Percentiles rank a stretch among this genome's conserved stretches.
Conservation (phyloP, 768 basidiomycete genomes). For the Lactarius tabidus region DNA sequence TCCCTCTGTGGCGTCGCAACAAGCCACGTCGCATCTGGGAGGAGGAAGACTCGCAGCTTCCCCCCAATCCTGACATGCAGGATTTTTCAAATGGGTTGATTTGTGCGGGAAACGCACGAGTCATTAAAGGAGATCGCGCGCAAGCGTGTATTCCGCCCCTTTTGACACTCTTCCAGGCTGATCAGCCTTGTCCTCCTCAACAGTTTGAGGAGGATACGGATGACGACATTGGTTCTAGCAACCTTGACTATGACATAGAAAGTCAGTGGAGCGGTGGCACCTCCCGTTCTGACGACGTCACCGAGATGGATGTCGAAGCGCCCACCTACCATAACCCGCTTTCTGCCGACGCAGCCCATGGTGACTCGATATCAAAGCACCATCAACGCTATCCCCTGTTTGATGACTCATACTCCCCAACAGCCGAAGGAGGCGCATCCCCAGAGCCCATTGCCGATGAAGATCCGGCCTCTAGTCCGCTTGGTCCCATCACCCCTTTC, state of each 20-base stretch:
- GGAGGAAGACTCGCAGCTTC: conserved; percentile 40
- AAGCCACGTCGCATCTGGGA: conserved; percentile 67
- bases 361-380: conserved; percentile 1
- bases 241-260: conserved; percentile 39
- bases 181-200: conserved; percentile 6
- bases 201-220: conserved; percentile 37
- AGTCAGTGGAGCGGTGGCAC: conserved; percentile 38
- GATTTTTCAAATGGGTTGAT: conserved; percentile 74
- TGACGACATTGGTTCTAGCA: conserved; percentile 43
- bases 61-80: conserved; percentile 37
- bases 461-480: conserved; percentile 60
- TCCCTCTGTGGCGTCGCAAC: conserved; percentile 67
- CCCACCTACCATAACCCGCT: conserved; percentile 20
- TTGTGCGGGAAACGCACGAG: conserved; percentile 69
- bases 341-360: background rate
- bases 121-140: conserved; percentile 83
- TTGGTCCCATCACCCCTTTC: conserved; percentile 74
- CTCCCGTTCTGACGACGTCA: conserved; percentile 28
- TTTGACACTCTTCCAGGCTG: conserved; percentile 30
- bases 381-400: conserved; percentile 24
- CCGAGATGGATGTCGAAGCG: conserved; percentile 34
- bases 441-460: conserved; percentile 48
- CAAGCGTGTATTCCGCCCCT: conserved; percentile 83
- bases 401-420: conserved; percentile 53
- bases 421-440: conserved; percentile 57